Conservation (phyloP, 2,329 filamentous ascomycete genomes). For the Didymella pinodella region DNA sequence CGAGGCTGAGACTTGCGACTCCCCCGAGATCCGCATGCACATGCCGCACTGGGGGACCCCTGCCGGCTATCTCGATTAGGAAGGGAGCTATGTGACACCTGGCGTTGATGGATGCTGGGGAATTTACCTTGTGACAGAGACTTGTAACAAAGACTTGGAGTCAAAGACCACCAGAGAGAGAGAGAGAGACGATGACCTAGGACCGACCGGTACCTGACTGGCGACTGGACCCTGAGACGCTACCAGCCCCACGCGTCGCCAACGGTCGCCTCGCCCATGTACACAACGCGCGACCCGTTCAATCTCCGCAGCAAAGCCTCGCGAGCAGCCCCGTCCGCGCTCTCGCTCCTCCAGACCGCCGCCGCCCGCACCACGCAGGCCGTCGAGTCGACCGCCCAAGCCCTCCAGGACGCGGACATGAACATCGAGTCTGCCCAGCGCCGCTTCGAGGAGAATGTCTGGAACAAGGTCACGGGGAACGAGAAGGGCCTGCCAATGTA, state of each 20-base stretch:
- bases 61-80: slow-evolving; percentile 29
- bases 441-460: slow-evolving; percentile 53
- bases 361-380: slow-evolving; percentile 37
- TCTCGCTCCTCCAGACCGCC: slow-evolving; percentile 43
- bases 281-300: slow-evolving; percentile 57
- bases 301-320: slow-evolving; percentile 51
- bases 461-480: slow-evolving; percentile 65
- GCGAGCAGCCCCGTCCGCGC: slow-evolving; percentile 38
- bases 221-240: slow-evolving; percentile 18
- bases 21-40: slow-evolving; percentile 21
- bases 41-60: slow-evolving; percentile 22
- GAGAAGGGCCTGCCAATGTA: slow-evolving; percentile 84
- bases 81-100: slow-evolving; percentile 37
- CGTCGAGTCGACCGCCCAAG: slow-evolving; percentile 29
- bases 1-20: not conserved
- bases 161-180: not conserved
- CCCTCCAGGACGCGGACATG: slow-evolving; percentile 50
- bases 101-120: slow-evolving; percentile 9
- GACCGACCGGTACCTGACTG: slow-evolving; percentile 3
- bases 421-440: slow-evolving; percentile 54
- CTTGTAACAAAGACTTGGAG: too few relatives aligned
- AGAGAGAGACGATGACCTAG: not conserved
- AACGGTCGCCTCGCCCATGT: slow-evolving; percentile 43
- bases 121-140: not conserved
- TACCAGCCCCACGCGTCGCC: slow-evolving; percentile 15